Base-by-base conservation (phyloP, 805 yeast species). In the Monosporozyma aerobia region DNA sequence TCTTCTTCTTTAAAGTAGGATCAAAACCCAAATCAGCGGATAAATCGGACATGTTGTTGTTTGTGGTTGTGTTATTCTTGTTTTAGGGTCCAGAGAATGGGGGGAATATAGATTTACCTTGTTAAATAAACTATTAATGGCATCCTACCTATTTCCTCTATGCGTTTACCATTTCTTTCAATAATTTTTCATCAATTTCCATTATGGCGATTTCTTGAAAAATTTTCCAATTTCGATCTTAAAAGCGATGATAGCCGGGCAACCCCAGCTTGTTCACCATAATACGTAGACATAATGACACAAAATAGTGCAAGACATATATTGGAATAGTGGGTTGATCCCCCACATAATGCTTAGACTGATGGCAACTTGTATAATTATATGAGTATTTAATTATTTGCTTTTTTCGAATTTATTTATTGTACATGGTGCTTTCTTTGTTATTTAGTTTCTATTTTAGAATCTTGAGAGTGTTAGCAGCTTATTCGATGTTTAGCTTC, bases 1-100 rank as follows among this genome's bases (percentile, higher is more conserved):
- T 85, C 78, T 86, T 86, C 75, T 85, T 85, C 73, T 83, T 83
- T 68, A 84, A 74, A 44, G 82, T 70, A 52, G 89, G 87, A 69
- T 85, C 94, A 67, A 85, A 83, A 54, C 88, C 90, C 59, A 73
- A 61, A 51, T 71, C 74, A 46, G 64, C 64, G 29, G 70, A 70
- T 58, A 69, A 54, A 53, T 68, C 72, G 27, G 65, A 59, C 64
- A 60, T 60, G 16, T 41, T 45, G 19, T 14, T 30, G 10, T n/a
- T 30, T 46, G 39, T 35, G n/a, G 39, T n/a, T 35, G 14, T 35
- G 39, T 35, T 35, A 35, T 35, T 35, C 39, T 35, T 35, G 39
- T 6, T 35, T 35, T 27, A 27, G 29, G 29, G 29, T 27, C 39
- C 39, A 35, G 39, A n/a, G 16, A 35, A 35, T 35, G 16, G 39